A percentile compares a stretch with the other conserved stretches of the same genome.
Evolutionary conservation across 2,329 filamentous ascomycete species (phyloP).

Genomic region (Aspergillus sp.): DNA sequence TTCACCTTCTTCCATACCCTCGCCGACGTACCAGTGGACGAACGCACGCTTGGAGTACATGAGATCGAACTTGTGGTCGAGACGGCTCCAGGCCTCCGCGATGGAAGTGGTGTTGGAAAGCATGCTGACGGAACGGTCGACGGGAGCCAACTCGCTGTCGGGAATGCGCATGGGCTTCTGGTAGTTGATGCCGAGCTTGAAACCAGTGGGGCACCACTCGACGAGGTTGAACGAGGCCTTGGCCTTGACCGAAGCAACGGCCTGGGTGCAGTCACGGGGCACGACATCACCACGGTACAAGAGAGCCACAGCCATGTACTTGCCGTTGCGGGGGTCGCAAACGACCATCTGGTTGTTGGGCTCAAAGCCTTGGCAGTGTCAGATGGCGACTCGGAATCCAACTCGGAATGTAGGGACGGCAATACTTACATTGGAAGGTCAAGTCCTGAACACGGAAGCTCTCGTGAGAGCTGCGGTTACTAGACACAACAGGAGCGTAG

Average conservation of each 20-base stretch:
- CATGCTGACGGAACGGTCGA: conserved; percentile 53
- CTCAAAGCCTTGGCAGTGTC: conserved; percentile 46
- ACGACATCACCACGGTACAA: conserved; percentile 60
- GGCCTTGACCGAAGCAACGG: conserved; percentile 55
- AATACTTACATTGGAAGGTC: conserved; percentile 52
- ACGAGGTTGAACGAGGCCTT: conserved; percentile 58
- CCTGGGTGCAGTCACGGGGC: conserved; percentile 52
- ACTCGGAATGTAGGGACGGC: no score
- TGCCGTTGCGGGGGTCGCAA: conserved; percentile 58
- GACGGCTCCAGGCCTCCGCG: conserved; percentile 55
- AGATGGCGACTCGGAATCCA: no score
- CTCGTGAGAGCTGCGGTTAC: conserved; percentile 72
- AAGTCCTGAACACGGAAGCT: conserved; percentile 77
- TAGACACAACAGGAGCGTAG: conserved; percentile 57
- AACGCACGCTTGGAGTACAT: conserved; percentile 64
- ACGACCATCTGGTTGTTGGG: conserved; percentile 64
- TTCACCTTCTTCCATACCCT: conserved; percentile 89
- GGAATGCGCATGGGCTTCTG: conserved; percentile 50
- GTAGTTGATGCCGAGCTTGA: conserved; percentile 63
- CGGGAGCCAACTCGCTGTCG: conserved; percentile 45
- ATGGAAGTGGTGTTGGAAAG: conserved; percentile 61
- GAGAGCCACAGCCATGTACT: conserved; percentile 61
- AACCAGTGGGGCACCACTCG: conserved; percentile 62
- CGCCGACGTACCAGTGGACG: conserved; percentile 71
- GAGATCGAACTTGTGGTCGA: conserved; percentile 61